Evolutionary conservation across 352 stramenopile species (phyloP), one percentile per base, ranked within the genome.

Genomic region (Phytophthora sp.): DNA sequence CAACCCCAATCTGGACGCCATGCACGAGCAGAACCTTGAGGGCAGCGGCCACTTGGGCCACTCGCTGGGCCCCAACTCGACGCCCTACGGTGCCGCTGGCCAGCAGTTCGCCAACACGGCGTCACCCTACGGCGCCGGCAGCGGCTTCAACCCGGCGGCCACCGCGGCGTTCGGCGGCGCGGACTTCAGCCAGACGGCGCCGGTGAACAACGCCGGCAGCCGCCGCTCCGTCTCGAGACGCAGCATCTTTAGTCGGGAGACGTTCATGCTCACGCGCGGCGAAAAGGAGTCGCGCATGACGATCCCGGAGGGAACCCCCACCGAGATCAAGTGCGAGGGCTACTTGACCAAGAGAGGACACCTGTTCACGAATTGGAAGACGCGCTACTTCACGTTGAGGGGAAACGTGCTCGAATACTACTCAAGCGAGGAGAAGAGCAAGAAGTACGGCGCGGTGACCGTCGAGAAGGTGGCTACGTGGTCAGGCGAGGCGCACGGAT

Each of bases 321-420:
- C 58, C 7, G 82, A 91, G 21, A 91, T 94, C 48, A 77, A 77
- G 43, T 94, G 76, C 48, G 86, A 94, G 50, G 88, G 88, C 24
- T 96, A 92, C 42, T 54, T 96, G 15, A 95, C 87, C 12, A 96
- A 96, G 70, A 78, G 87, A 46, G 88, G 88, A 26, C 88, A 96
- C 68, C 76, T 95, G 66, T 94, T 95, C 44, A 96, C 87, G 23
- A 96, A 92, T 69, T 96, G 88, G 88, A 96, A 95, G 70, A 96
- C 87, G 55, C 83, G 88, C 20, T 96, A 94, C 72, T 96, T 96
- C 61, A 90, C 91, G 28, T 63, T 96, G 35, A 77, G 85, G 18
- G 82, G 83, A 9, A 89, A 94, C 27, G 79, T 92, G 44, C 67
- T 96, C 41, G 87, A 94, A 54, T 96, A 96, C 58, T 96, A 92